phyloP scores from a whole-genome alignment of 2,329 filamentous ascomycete genomes.

The Trichoderma simmonsii region DNA sequence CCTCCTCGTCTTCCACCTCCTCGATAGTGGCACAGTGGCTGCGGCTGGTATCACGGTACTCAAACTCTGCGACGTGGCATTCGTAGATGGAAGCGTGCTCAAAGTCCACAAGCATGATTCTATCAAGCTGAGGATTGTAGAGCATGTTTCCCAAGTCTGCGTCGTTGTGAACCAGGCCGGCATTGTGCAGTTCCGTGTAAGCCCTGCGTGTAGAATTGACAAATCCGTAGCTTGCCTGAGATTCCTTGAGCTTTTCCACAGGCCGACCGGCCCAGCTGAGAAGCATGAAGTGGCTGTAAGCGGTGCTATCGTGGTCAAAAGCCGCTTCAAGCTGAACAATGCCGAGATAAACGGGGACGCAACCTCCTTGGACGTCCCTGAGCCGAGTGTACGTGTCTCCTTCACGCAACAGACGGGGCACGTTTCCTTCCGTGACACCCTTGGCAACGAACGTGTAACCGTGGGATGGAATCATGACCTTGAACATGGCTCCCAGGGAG shows the following conservation, averaged over 20 bases:
- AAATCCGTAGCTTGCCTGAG: neutral
- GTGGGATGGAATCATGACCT: conserved; percentile 33
- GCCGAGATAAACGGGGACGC: conserved; percentile 37
- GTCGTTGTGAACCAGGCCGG: conserved; percentile 29
- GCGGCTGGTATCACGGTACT: neutral
- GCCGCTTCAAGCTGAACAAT: conserved; percentile 28
- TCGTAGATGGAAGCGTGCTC: conserved; percentile 26
- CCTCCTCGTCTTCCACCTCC: neutral
- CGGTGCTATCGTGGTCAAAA: conserved; percentile 31
- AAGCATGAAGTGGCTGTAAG: conserved; percentile 34
- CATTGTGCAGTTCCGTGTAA: conserved; percentile 18
- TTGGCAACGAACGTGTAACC: conserved; percentile 41
- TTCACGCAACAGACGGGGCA: conserved; percentile 28
- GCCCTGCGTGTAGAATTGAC: conserved; percentile 1
- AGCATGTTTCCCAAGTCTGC: conserved; percentile 33
- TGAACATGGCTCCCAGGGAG: conserved; percentile 35
- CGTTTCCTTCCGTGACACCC: conserved; percentile 31
- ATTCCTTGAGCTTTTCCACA: neutral
- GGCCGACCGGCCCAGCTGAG: conserved; percentile 29
- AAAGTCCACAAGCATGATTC: conserved; percentile 35
- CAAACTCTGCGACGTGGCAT: neutral
- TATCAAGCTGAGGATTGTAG: conserved; percentile 25
- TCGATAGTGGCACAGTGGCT: neutral
- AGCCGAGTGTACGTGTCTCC: conserved; percentile 32
- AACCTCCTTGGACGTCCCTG: conserved; percentile 30